These are phyloP conservation scores for Alternaria arborescens DNA, from an alignment of 2,329 filamentous ascomycete genomes.

Conservation along the genomic window DNA sequence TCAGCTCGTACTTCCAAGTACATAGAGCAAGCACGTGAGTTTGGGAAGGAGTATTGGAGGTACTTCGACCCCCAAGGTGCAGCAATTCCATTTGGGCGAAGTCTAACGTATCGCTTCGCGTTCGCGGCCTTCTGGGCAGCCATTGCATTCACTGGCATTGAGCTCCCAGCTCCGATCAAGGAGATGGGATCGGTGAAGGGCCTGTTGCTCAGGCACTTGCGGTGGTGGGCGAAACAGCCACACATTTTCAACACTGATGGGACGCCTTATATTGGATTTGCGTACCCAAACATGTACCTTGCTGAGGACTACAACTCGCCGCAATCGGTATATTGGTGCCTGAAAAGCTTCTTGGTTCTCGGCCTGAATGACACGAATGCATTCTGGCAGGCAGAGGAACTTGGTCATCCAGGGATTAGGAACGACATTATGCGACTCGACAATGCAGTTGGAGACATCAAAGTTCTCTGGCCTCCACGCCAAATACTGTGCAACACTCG, in stretches of 20 bases:
- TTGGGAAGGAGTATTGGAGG: constrained; percentile 56
- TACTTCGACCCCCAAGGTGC: constrained; percentile 61
- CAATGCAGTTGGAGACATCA: neutral
- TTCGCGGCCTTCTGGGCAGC: constrained; percentile 61
- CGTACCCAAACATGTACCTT: constrained; percentile 63
- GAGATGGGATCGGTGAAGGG: constrained; percentile 57
- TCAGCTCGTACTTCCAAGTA: constrained; percentile 50
- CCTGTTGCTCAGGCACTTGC: constrained; percentile 59
- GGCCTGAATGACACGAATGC: constrained; percentile 47
- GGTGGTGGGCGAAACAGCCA: constrained; percentile 57
- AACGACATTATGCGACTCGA: constrained; percentile 39
- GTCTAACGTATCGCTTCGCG: constrained; percentile 62
- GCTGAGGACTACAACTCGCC: constrained; percentile 66
- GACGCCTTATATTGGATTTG: constrained; percentile 59
- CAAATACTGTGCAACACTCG: constrained; percentile 58
- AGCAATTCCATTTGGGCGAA: constrained; percentile 62
- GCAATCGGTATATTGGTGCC: constrained; percentile 63
- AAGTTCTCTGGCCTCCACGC: constrained; percentile 43
- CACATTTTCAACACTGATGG: constrained; percentile 61
- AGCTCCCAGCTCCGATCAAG: constrained; percentile 51
- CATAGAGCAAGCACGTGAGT: constrained; percentile 52
- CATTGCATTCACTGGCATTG: constrained; percentile 54
- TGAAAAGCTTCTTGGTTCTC: constrained; percentile 60
- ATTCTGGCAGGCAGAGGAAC: constrained; percentile 59
- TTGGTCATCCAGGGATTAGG: neutral